Percentiles rank a stretch among this genome's conserved stretches.
Conservation (phyloP, 805 yeast genomes). For the Zygosaccharomyces bailii region DNA sequence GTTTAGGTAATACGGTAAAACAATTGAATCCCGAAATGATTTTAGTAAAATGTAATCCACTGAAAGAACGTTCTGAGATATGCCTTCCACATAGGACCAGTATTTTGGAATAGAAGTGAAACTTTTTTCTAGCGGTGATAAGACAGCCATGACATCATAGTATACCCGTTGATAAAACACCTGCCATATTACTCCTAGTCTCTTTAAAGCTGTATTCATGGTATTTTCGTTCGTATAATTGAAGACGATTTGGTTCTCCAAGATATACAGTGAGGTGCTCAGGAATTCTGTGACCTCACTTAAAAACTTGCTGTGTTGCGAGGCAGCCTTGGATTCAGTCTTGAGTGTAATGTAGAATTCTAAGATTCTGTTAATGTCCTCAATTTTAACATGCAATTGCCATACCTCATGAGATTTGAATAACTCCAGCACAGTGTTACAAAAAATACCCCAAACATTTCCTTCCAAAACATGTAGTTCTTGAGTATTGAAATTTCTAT, state of each 20-base stretch:
- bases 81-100: constrained; percentile 29
- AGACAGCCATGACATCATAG: constrained; percentile 57
- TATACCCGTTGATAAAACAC: constrained; percentile 52
- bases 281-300: constrained; percentile 33
- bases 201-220: constrained; percentile 36
- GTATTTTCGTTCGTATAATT: constrained; percentile 33
- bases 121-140: constrained; percentile 49
- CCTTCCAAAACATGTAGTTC: constrained; percentile 31
- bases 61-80: constrained; percentile 24
- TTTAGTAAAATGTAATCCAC: constrained; percentile 42
- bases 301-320: constrained; percentile 25
- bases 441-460: constrained; percentile 34
- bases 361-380: constrained; percentile 27
- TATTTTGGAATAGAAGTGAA: constrained; percentile 25
- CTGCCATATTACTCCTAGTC: constrained; percentile 51
- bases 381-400: constrained; percentile 35
- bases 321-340: constrained; percentile 28
- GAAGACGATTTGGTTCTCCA: constrained; percentile 38
- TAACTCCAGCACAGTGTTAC: constrained; percentile 28
- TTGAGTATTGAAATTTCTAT: constrained; percentile 28
- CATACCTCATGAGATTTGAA: constrained; percentile 32
- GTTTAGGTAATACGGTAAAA: constrained; percentile 50
- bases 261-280: constrained; percentile 38
- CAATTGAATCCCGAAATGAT: constrained; percentile 51
- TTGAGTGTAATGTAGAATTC: constrained; percentile 30